A percentile compares a stretch with the other conserved stretches of the same genome.
Conservation (phyloP, 2,329 filamentous ascomycete genomes). For the Fusarium xyrophilum region DNA sequence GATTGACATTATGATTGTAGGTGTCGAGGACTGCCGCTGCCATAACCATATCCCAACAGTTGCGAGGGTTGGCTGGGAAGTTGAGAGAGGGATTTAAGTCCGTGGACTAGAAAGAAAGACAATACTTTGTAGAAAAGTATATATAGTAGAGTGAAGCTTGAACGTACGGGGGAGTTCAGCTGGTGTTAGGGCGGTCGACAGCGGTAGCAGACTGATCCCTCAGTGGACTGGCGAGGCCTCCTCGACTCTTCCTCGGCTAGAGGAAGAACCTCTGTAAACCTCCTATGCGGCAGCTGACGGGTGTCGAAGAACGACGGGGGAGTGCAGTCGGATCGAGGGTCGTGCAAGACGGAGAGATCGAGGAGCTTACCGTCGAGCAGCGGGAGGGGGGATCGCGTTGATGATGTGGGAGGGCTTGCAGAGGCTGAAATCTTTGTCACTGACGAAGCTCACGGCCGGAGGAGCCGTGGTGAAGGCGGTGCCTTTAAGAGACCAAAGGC, state of each 20-base stretch:
- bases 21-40: constrained; percentile 66
- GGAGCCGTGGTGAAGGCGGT: constrained; percentile 65
- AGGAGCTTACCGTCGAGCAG: constrained; percentile 56
- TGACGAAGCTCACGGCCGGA: constrained; percentile 66
- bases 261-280: constrained; percentile 98
- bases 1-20: constrained; percentile 58
- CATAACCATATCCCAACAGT: constrained; percentile 68
- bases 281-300: constrained; percentile 99
- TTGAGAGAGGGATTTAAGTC: constrained; percentile 23
- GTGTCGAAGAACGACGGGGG: constrained; percentile 64
- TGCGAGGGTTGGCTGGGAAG: constrained; percentile 29
- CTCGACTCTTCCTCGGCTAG: constrained; percentile 99
- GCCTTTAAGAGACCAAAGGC: constrained; percentile 77
- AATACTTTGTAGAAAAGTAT: constrained; percentile 8
- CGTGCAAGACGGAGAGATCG: constrained; percentile 60
- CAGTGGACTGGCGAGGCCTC: constrained; percentile 92
- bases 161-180: constrained; percentile 41
- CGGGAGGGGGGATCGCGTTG: constrained; percentile 68
- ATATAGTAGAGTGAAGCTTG: constrained; percentile 15
- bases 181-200: constrained; percentile 93
- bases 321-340: constrained; percentile 55
- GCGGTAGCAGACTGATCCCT: constrained; percentile 90
- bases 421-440: constrained; percentile 74
- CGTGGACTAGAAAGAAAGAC: neutral
- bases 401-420: constrained; percentile 70